Evolutionary conservation across 805 yeast genomes (phyloP).

Genomic region (Candida khao-thaluensis): DNA sequence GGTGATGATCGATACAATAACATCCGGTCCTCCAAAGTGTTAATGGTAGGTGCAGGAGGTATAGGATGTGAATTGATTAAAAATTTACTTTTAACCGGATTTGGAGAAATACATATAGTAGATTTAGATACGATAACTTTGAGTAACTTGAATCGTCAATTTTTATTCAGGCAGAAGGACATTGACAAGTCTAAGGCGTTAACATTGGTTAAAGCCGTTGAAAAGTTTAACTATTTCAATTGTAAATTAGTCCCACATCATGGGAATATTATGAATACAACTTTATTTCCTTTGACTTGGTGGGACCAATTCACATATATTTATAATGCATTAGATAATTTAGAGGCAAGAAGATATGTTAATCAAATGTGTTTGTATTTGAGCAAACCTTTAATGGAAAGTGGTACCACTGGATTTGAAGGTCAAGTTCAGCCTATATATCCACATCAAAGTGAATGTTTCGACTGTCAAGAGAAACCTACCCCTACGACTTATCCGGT

Average conservation of each 20-base stretch:
- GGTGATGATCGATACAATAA: slow-evolving; percentile 34
- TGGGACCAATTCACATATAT: slow-evolving; percentile 68
- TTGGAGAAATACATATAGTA: slow-evolving; percentile 86
- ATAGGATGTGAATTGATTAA: slow-evolving; percentile 91
- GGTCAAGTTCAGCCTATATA: slow-evolving; percentile 94
- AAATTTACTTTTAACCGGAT: slow-evolving; percentile 73
- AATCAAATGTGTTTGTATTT: slow-evolving; percentile 77
- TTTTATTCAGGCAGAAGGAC: slow-evolving; percentile 83
- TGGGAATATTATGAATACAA: slow-evolving; percentile 82
- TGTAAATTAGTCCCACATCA: slow-evolving; percentile 74
- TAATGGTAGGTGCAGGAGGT: slow-evolving; percentile 95
- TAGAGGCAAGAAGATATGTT: slow-evolving; percentile 89
- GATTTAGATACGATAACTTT: slow-evolving; percentile 94
- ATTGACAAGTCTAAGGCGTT: slow-evolving; percentile 84
- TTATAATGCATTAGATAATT: slow-evolving; percentile 90
- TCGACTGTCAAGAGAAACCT: slow-evolving; percentile 84
- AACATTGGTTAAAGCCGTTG: slow-evolving; percentile 83
- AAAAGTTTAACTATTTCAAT: slow-evolving; percentile 57
- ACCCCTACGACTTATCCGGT: slow-evolving; percentile 92
- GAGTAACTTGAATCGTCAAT: slow-evolving; percentile 90
- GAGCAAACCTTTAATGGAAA: slow-evolving; percentile 77
- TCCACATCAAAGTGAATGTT: slow-evolving; percentile 84
- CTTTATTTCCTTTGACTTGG: slow-evolving; percentile 72
- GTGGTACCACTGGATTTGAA: slow-evolving; percentile 92
- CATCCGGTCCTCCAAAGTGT: slow-evolving; percentile 49